These are phyloP conservation scores for Setaria italica DNA, from an alignment of 202 grass and related monocot genomes.

Conservation along the genomic window DNA sequence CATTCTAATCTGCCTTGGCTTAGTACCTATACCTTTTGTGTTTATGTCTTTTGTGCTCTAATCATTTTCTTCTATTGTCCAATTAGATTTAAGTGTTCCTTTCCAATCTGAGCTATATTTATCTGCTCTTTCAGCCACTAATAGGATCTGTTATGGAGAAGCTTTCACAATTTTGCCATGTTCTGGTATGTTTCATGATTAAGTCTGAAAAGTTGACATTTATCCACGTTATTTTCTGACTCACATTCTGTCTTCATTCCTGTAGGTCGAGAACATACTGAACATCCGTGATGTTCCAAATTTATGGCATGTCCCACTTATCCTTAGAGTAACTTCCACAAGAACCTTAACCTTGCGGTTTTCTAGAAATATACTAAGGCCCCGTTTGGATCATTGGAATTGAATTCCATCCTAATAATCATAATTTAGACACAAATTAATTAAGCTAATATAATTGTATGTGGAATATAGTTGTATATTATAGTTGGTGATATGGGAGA, in stretches of 20 bases:
- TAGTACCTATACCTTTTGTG: not conserved
- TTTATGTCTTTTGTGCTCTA: not conserved
- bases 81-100: constrained; percentile 14
- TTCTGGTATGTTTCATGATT: constrained; percentile 66
- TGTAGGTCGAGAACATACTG: constrained; percentile 93
- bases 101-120: constrained; percentile 8
- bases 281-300: constrained; percentile 97
- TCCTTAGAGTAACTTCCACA: constrained; percentile 66
- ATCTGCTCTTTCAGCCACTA: constrained; percentile 74
- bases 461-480: no score
- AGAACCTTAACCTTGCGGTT: constrained; percentile 33
- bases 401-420: no score
- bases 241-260: constrained; percentile 40
- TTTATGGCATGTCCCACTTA: constrained; percentile 95
- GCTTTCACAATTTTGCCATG: constrained; percentile 99
- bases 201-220: constrained; percentile 1
- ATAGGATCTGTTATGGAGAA: constrained; percentile 82
- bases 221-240: constrained; percentile 12
- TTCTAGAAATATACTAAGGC: not conserved
- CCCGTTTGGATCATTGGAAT: no score
- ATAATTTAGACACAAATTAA: no score
- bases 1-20: constrained; percentile 16
- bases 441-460: no score
- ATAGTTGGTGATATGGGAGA: no score
- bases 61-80: constrained; percentile 41